Conservation (phyloP, 805 yeast species). For the Candida parachauliodes region DNA sequence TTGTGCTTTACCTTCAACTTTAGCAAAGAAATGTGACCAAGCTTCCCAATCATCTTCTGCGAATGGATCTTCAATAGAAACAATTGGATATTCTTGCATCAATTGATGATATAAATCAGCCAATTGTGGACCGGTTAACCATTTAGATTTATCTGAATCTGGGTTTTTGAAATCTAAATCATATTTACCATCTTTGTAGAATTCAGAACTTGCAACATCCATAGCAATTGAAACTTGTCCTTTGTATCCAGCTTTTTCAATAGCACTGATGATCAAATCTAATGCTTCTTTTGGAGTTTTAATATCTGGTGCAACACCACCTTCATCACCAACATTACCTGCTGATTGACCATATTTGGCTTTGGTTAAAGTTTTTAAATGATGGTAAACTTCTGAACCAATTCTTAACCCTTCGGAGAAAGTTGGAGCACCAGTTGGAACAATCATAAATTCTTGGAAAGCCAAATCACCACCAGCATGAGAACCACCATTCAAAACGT, state of each 20-base stretch:
- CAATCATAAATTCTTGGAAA: slow-evolving; percentile 99
- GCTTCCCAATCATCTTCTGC: slow-evolving; percentile 99
- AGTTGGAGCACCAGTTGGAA: slow-evolving; percentile 84
- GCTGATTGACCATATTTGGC: slow-evolving; percentile 96
- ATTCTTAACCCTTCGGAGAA: slow-evolving; percentile 96
- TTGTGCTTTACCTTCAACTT: slow-evolving; percentile 68
- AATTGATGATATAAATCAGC: slow-evolving; percentile 79
- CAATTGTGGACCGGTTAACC: slow-evolving; percentile 86
- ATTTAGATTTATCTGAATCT: slow-evolving; percentile 81
- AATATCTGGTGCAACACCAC: slow-evolving; percentile 99
- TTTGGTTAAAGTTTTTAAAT: slow-evolving; percentile 88
- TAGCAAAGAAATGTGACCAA: slow-evolving; percentile 83
- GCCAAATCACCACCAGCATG: slow-evolving; percentile 99
- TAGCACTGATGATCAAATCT: slow-evolving; percentile 87
- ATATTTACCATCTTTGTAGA: slow-evolving; percentile 94
- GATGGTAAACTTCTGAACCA: slow-evolving; percentile 98
- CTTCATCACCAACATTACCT: slow-evolving; percentile 99
- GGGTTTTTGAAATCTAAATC: slow-evolving; percentile 99
- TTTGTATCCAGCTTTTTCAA: slow-evolving; percentile 91
- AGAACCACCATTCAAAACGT: slow-evolving; percentile 98
- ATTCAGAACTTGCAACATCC: slow-evolving; percentile 97
- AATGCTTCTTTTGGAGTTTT: slow-evolving; percentile 95
- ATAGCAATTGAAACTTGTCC: slow-evolving; percentile 90
- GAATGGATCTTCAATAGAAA: slow-evolving; percentile 97
- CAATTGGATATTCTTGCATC: slow-evolving; percentile 91